Base-by-base conservation (phyloP, 768 basidiomycete genomes). In the Chalciporus chontae region DNA sequence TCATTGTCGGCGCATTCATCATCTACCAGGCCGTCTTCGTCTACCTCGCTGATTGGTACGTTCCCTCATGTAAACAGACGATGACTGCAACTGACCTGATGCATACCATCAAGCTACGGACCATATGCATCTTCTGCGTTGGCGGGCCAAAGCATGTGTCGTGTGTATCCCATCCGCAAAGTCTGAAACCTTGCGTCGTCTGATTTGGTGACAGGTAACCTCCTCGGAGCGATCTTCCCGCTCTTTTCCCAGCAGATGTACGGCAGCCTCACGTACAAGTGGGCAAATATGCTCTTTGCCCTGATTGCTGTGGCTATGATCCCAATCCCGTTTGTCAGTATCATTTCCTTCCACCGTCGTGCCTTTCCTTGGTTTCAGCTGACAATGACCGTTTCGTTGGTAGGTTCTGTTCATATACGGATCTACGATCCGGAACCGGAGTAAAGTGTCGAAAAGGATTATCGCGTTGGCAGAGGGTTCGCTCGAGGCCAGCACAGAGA, bases 111-210 rank as follows among this genome's bases (percentile, higher is more conserved):
- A 48, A 66, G 80, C 54, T 80, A 81, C 49, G 78, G 79, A 3
- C 75, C 76, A 5, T 86, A 80, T 60, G 84, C 85, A 6, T 85
- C 83, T 0, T 84, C 82, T 0, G 85, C 84, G 10, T 67, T 85
- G 15, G 85, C 85, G 1, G 85, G 79, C 2, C 84, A 86, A 63
- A 81, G 78, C 57, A 69, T 85, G 48, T 73, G 76, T 48, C 72
- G 84, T 76, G 57, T 46, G 78, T 69, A 23, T 48, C 32, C 43
- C 13, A 21, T 6, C 18, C 26, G 1, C 8, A 26, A 26, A 26
- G 26, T 26, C 26, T 26, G 26, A 6, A 2, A 7, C 1, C 26
- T 23, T 8, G 21, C 36, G 8, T 24, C 19, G 17, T 17, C n/a
- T 13, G 23, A 21, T 32, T 45, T 37, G 14, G 17, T 13, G 18